Conservation (phyloP, 2,329 filamentous ascomycete genomes). For the Fusarium xyrophilum region DNA sequence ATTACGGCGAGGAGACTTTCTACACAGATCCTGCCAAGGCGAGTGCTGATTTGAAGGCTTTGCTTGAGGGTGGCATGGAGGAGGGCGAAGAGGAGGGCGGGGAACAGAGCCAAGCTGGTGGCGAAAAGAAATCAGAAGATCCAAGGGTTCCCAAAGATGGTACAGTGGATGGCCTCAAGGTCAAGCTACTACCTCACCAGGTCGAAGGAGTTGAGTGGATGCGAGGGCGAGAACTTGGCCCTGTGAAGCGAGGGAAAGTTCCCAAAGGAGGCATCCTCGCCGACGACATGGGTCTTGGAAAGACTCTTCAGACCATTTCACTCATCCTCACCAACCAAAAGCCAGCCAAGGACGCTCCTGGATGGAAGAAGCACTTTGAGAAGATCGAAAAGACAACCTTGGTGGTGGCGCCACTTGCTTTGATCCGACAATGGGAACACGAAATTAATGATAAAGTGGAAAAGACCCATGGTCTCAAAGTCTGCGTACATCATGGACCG, state of each 20-base stretch:
- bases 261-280: constrained; percentile 94
- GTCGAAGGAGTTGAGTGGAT: constrained; percentile 96
- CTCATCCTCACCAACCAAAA: constrained; percentile 85
- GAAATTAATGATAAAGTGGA: constrained; percentile 87
- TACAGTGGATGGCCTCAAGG: constrained; percentile 77
- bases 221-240: constrained; percentile 87
- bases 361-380: constrained; percentile 72
- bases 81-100: constrained; percentile 64
- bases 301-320: constrained; percentile 92
- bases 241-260: constrained; percentile 78
- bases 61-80: constrained; percentile 83
- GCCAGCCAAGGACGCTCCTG: constrained; percentile 62
- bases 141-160: constrained; percentile 54
- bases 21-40: constrained; percentile 77
- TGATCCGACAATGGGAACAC: constrained; percentile 97
- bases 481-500: constrained; percentile 90
- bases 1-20: constrained; percentile 55
- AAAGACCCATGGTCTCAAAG: constrained; percentile 72
- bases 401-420: constrained; percentile 88
- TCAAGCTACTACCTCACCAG: constrained; percentile 91
- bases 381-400: constrained; percentile 80
- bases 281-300: constrained; percentile 96
- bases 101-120: constrained; percentile 32
- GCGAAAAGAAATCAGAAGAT: constrained; percentile 33
- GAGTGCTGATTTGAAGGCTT: constrained; percentile 76